These are phyloP conservation scores for Fusarium gaditjirri DNA, from an alignment of 2,329 filamentous ascomycete species.

Conservation along the genomic window DNA sequence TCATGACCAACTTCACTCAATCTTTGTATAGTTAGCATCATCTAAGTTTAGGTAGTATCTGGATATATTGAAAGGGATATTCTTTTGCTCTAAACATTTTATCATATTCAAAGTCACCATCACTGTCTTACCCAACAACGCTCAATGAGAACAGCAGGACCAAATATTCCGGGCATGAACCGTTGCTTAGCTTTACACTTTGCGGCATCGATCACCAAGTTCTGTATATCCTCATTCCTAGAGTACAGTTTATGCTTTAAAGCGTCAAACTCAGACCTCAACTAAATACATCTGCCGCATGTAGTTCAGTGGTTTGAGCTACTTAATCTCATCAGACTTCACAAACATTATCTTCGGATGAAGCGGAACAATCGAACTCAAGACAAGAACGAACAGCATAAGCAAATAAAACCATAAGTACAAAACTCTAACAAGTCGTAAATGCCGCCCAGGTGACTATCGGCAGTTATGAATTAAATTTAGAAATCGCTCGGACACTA, in stretches of 20 bases:
- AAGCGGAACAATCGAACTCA: not conserved
- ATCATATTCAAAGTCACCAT: not conserved
- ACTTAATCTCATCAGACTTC: too few species aligned
- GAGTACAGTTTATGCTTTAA: not conserved
- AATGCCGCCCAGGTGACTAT: not conserved
- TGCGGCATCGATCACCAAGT: not conserved
- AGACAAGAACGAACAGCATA: not conserved
- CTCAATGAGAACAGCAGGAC: fast-evolving
- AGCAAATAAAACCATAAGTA: not conserved
- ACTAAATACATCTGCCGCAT: fast-evolving
- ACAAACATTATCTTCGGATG: not conserved
- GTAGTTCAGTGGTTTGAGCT: fast-evolving
- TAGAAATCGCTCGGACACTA: not conserved
- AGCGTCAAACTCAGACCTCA: fast-evolving
- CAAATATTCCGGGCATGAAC: not conserved
- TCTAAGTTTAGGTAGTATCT: fast-evolving
- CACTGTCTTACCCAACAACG: fast-evolving
- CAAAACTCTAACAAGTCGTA: not conserved
- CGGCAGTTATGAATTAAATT: not conserved
- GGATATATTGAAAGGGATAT: too few species aligned
- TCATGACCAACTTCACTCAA: not conserved
- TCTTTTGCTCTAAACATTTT: too few species aligned
- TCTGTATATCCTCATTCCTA: not conserved
- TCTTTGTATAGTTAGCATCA: not conserved
- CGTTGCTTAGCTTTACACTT: not conserved